Base-by-base conservation (phyloP, 2,329 filamentous ascomycete genomes). In the Bimuria novae-zelandiae region DNA sequence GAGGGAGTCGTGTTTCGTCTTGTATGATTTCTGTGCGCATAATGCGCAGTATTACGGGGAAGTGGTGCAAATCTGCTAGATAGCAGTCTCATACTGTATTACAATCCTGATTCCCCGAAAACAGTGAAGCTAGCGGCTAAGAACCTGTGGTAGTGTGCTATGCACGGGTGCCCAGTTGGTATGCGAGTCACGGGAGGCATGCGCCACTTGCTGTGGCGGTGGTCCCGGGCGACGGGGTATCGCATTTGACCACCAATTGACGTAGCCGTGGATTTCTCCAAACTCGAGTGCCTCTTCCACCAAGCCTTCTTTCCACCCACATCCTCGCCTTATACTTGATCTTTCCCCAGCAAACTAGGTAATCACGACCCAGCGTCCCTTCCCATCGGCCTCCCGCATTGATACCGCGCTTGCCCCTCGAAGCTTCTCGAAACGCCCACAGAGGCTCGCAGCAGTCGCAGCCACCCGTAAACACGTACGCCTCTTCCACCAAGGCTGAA, bases 341-440 rank as follows among this genome's bases (percentile, higher is more conserved):
- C 10, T 6, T 10, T 27, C 25, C 6, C 5, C 25, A 27, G 25
- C 25, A 27, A 6, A n/a, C n/a, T n/a, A n/a, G n/a, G n/a, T n/a
- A n/a, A n/a, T n/a, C n/a, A n/a, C n/a, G n/a, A n/a, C n/a, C n/a
- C n/a, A n/a, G n/a, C n/a, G n/a, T n/a, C n/a, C n/a, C n/a, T 30
- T 19, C 25, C 37, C n/a, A 12, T n/a, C 5, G n/a, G 10, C n/a
- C 17, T 42, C 47, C 47, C 42, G n/a, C n/a, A n/a, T n/a, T n/a
- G n/a, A n/a, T n/a, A n/a, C n/a, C n/a, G n/a, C n/a, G n/a, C n/a
- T n/a, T 5, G 25, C 25, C 25, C 48, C 49, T 37, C 36, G 52
- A 51, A 55, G 42, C 36, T 51, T 55, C 52, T 25, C 42, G 48
- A 55, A 55, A 17, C 27, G 19, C 36, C 35, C 12, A 17, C 46